Conservation (phyloP, 768 basidiomycete genomes). For the Macrocybe gigantea region DNA sequence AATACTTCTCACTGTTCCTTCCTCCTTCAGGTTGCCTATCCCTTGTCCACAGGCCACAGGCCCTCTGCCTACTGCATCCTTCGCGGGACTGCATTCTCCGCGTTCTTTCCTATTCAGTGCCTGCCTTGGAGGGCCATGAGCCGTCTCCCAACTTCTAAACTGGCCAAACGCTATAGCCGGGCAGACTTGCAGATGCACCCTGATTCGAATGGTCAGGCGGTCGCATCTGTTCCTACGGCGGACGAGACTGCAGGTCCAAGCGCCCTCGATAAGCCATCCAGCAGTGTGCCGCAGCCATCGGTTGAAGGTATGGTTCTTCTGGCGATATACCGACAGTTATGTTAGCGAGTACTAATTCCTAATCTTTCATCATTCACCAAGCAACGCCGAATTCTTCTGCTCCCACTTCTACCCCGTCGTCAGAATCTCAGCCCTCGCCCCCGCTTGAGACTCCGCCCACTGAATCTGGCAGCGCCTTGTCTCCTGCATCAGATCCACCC, state of each 20-base stretch:
- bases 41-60: too few relatives aligned
- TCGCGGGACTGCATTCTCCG: too few relatives aligned
- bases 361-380: not conserved
- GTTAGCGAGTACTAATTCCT: not conserved
- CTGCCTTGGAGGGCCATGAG: too few relatives aligned
- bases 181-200: not conserved
- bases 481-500: not conserved
- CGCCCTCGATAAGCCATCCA: not conserved
- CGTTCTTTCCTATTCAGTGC: too few relatives aligned
- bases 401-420: not conserved
- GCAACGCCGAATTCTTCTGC: not conserved
- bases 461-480: not conserved
- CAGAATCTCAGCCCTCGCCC: not conserved
- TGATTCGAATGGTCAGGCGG: not conserved
- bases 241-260: not conserved
- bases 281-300: not conserved
- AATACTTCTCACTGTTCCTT: too few relatives aligned
- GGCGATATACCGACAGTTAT: not conserved
- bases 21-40: too few relatives aligned
- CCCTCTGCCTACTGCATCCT: too few relatives aligned
- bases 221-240: not conserved
- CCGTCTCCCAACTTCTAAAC: slow-evolving; percentile 20
- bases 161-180: not conserved
- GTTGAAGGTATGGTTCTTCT: not conserved
- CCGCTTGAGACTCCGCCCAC: not conserved